phyloP scores from a whole-genome alignment of 768 basidiomycete genomes.

The Fistulinella prunicolor region DNA sequence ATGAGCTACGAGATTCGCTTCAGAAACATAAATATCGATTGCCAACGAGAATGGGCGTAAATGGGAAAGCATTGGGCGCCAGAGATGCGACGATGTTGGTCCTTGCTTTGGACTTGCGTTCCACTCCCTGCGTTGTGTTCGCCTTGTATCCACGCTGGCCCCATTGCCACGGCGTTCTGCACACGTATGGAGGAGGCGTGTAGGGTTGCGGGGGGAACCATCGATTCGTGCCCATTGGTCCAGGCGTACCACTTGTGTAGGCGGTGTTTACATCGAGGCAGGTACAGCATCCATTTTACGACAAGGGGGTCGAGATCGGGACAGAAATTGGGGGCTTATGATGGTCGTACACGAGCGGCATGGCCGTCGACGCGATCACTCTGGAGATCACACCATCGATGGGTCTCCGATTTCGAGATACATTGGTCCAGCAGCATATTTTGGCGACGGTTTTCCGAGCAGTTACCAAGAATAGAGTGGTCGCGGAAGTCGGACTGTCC shows the following conservation, averaged over 20 bases:
- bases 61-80: background rate
- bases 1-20: background rate
- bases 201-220: constrained; percentile 7
- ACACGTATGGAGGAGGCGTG: constrained; percentile 14
- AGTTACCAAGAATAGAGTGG: background rate
- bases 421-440: no score
- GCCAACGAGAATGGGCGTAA: background rate
- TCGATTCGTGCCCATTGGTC: constrained; percentile 3
- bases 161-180: constrained; percentile 3
- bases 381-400: background rate
- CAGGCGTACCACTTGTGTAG: background rate
- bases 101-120: constrained; percentile 1
- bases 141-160: constrained; percentile 5
- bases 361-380: background rate
- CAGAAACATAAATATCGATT: background rate
- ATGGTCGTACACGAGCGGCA: background rate
- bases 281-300: background rate
- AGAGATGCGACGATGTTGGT: background rate
- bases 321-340: background rate
- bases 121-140: constrained; percentile 1
- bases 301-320: background rate
- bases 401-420: background rate
- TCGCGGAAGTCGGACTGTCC: no score
- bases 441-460: no score
- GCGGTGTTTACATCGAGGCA: constrained; percentile 3